A percentile compares a stretch with the other conserved stretches of the same genome.
phyloP scores from a whole-genome alignment of 306 rosid species.

The Vicia faba region DNA sequence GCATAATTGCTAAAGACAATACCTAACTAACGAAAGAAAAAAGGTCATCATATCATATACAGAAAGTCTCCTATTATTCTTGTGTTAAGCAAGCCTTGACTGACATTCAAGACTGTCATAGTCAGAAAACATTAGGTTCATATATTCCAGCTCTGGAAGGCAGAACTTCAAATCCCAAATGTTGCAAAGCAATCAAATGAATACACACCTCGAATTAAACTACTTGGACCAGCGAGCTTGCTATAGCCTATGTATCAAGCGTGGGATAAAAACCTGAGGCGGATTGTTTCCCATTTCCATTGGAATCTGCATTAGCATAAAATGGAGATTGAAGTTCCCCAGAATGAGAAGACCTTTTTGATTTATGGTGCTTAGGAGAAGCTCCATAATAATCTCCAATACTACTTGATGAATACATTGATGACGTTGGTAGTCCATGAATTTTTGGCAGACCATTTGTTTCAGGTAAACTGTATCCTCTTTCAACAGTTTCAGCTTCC shows the following conservation, averaged over 20 bases:
- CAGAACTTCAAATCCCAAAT: slow-evolving; percentile 46
- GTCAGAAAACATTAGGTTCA: slow-evolving; percentile 38
- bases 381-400: slow-evolving; percentile 61
- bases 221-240: slow-evolving; percentile 32
- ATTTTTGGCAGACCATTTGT: slow-evolving; percentile 87
- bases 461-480: slow-evolving; percentile 78
- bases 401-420: slow-evolving; percentile 68
- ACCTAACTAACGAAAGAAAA: slow-evolving; percentile 8
- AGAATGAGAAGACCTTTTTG: slow-evolving; percentile 81
- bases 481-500: slow-evolving; percentile 95
- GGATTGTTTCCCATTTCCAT: slow-evolving; percentile 64
- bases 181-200: slow-evolving; percentile 60
- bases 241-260: slow-evolving; percentile 47
- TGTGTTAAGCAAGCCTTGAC: slow-evolving; percentile 29
- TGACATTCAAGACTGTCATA: slow-evolving; percentile 36
- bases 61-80: slow-evolving; percentile 32
- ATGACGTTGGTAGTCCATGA: slow-evolving; percentile 78
- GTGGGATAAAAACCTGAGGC: slow-evolving; percentile 58
- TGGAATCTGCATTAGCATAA: slow-evolving; percentile 68
- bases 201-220: slow-evolving; percentile 47
- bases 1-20: slow-evolving; percentile 15
- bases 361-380: slow-evolving; percentile 70
- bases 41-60: slow-evolving; percentile 33
- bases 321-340: slow-evolving; percentile 79
- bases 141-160: slow-evolving; percentile 45